A percentile compares a stretch with the other conserved stretches of the same genome.
Evolutionary conservation across 345 rosid genomes (phyloP).

Genomic region (Eucalyptus marginata): DNA sequence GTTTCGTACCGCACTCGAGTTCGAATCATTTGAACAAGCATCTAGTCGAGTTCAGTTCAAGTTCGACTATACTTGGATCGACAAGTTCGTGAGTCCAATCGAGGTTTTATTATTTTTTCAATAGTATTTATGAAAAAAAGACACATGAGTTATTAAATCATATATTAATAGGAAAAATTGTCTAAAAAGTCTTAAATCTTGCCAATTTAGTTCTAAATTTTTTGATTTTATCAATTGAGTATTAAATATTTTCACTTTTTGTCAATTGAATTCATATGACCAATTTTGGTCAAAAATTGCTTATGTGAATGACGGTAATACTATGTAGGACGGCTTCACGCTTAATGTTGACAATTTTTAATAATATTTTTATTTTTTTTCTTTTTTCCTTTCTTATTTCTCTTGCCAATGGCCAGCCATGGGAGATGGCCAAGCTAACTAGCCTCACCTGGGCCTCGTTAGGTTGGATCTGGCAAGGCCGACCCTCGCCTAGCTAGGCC

Average conservation of each 20-base stretch:
- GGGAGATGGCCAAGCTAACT: fast-evolving
- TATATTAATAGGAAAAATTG: fast-evolving
- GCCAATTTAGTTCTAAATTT: fast-evolving
- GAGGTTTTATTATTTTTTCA: background rate
- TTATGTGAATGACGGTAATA: fast-evolving
- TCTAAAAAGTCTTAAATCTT: fast-evolving
- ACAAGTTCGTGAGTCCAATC: background rate
- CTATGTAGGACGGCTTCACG: fast-evolving
- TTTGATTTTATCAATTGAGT: fast-evolving
- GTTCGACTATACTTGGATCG: background rate
- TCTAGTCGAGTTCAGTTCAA: background rate
- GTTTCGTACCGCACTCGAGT: background rate
- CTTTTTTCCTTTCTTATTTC: background rate
- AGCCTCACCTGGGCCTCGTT: fast-evolving
- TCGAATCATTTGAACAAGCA: background rate
- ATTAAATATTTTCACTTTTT: too few relatives aligned
- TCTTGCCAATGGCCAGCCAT: fast-evolving
- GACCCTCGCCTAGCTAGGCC: fast-evolving
- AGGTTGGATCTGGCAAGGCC: fast-evolving
- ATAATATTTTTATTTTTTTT: too few relatives aligned
- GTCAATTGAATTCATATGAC: fast-evolving
- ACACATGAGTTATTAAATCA: background rate
- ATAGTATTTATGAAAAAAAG: too few relatives aligned
- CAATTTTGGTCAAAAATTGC: fast-evolving
- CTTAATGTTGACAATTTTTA: fast-evolving